Evolutionary conservation across 2,329 filamentous ascomycete genomes (phyloP).

Genomic region (Tothia fuscella): DNA sequence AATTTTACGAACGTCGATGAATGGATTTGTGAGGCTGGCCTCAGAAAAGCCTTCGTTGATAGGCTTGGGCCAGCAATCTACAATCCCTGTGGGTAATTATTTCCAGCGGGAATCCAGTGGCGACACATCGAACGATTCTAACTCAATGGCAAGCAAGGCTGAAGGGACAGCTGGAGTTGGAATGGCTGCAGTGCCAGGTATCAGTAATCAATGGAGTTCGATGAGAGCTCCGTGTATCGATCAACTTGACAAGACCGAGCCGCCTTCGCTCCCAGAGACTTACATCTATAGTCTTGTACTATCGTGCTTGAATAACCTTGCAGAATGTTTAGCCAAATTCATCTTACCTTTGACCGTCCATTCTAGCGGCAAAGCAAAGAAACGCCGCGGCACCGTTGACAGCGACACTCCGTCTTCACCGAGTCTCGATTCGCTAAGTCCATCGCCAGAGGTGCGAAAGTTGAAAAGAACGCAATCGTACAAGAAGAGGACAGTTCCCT

Average conservation of each 20-base stretch:
- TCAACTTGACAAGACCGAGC: slow-evolving; percentile 82
- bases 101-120: slow-evolving; percentile 8
- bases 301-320: slow-evolving; percentile 78
- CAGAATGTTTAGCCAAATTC: slow-evolving; percentile 86
- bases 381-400: slow-evolving; percentile 25
- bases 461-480: slow-evolving; percentile 54
- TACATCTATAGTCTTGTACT: slow-evolving; percentile 86
- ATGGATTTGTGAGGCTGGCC: slow-evolving; percentile 81
- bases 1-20: slow-evolving; percentile 70
- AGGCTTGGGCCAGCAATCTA: slow-evolving; percentile 79
- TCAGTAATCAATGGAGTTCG: slow-evolving; percentile 85
- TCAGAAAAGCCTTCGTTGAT: slow-evolving; percentile 85
- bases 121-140: slow-evolving; percentile 37
- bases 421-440: slow-evolving; percentile 7
- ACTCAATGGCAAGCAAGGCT: slow-evolving; percentile 79
- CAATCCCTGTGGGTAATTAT: slow-evolving; percentile 54
- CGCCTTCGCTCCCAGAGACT: slow-evolving; percentile 74
- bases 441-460: slow-evolving; percentile 14
- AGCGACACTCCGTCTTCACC: slow-evolving; percentile 19
- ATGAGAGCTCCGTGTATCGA: slow-evolving; percentile 83
- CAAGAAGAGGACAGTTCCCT: slow-evolving; percentile 62
- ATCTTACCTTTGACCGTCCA: slow-evolving; percentile 83
- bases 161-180: slow-evolving; percentile 45
- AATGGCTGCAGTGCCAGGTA: slow-evolving; percentile 49
- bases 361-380: slow-evolving; percentile 37